phyloP scores from a whole-genome alignment of 257 asterid genomes.

The Striga asiatica region DNA sequence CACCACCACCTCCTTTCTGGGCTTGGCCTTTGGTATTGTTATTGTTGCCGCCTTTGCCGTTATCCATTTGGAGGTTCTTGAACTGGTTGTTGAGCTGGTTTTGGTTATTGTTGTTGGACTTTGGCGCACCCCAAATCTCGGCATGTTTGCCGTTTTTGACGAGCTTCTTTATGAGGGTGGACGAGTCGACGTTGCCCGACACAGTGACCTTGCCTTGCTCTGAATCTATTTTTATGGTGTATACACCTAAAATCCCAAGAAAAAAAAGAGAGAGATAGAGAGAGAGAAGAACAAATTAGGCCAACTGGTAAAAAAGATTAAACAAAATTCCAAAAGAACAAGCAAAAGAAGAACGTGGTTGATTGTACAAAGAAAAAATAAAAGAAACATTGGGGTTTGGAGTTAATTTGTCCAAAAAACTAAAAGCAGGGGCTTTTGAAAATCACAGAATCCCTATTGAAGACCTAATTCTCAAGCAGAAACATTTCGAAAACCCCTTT shows the following conservation, averaged over 20 bases:
- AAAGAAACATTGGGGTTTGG: background rate
- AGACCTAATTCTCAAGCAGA: too few species aligned
- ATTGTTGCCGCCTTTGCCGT: conserved; percentile 46
- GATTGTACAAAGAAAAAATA: background rate
- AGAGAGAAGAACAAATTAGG: conserved; percentile 1
- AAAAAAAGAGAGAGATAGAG: background rate
- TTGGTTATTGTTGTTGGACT: conserved; percentile 34
- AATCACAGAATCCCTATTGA: too few species aligned
- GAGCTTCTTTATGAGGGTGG: conserved; percentile 75
- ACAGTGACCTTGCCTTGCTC: conserved; percentile 85
- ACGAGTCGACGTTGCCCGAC: conserved; percentile 73
- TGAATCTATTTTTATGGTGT: conserved; percentile 60
- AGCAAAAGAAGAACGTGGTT: background rate
- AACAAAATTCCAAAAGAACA: background rate
- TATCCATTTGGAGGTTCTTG: conserved; percentile 53
- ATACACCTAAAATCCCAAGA: conserved; percentile 45
- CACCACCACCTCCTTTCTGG: conserved; percentile 18
- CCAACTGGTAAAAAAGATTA: background rate
- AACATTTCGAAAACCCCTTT: too few species aligned
- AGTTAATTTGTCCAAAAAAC: too few species aligned
- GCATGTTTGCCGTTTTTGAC: conserved; percentile 81
- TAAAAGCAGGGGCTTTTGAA: too few species aligned
- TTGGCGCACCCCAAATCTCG: conserved; percentile 84
- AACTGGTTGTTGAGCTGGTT: conserved; percentile 52
- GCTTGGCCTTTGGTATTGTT: conserved; percentile 35